Base-by-base conservation (phyloP, 176 grass and related monocot genomes). In the Avena sativa region DNA sequence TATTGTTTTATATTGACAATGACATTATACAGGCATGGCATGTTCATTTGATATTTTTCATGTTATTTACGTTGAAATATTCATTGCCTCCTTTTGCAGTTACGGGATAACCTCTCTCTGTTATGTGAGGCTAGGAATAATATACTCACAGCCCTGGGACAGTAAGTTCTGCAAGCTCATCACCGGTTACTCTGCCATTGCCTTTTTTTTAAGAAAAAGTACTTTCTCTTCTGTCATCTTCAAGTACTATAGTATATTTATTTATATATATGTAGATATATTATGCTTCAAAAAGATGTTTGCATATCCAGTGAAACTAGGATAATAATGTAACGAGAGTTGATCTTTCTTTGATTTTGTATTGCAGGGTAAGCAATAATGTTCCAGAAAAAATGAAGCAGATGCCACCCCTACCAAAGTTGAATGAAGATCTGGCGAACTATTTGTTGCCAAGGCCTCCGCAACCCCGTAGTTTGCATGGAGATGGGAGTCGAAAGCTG, bases 391-490 rank as follows among this genome's bases (percentile, higher is more conserved):
- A 92, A 93, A 97, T 98, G 95, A 95, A 72, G 87, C 89, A 98
- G 83, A 98, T 98, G 95, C 95, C 95, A 10, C 87, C 93, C 23
- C 87, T 98, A 78, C 93, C 93, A 43, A 93, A 98, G 88, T 50
- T 98, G 73, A 93, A 98, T 61, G 95, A 95, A 85, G 91, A 95
- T 19, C 89, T 98, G 15, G 95, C 89, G 9, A 93, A 84, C 70
- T 87, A 89, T 74, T 81, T 97, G 23, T 76, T 98, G 74, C 95
- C 87, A 9, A 93, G 76, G 71, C 71, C 60, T 89, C 68, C 82
- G 1, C 76, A 55, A 0, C 36, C 68, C 0, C 36, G 68, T 3
- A 81, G 20, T 34, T 34, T 34, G 66, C 30, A 4, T 21, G n/a
- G 72, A 84, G 65, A 80, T 74, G 4, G 44, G 20, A 64, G 9